Conservation (phyloP, 2,329 filamentous ascomycete genomes). For the Talaromyces islandicus region DNA sequence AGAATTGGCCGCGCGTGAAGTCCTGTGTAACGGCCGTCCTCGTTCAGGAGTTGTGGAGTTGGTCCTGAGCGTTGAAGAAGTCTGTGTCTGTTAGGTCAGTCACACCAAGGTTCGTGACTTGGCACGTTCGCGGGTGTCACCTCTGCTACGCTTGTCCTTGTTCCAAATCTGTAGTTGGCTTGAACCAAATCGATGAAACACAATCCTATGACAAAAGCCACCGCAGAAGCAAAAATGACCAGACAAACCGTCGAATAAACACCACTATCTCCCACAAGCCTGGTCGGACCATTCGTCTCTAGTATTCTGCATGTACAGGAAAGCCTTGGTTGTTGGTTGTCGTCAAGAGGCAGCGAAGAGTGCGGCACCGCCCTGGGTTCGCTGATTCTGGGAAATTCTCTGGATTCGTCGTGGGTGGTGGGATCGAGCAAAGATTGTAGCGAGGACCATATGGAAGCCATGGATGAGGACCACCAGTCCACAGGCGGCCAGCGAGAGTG, state of each 20-base stretch:
- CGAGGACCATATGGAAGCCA: neutral
- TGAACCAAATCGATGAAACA: neutral
- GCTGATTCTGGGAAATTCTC: neutral
- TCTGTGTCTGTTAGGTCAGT: neutral
- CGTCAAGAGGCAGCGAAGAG: neutral
- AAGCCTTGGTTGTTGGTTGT: neutral
- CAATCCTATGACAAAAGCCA: neutral
- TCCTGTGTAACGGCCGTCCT: neutral
- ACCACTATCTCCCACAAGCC: neutral
- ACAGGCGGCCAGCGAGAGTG: neutral
- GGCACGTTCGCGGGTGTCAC: neutral
- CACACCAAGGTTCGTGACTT: neutral
- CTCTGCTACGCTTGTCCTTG: neutral
- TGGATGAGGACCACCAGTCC: neutral
- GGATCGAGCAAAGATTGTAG: neutral
- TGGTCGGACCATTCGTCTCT: neutral
- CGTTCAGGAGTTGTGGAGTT: neutral
- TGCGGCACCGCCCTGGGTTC: neutral
- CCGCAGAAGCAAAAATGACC: neutral
- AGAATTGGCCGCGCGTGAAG: neutral
- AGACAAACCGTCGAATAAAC: neutral
- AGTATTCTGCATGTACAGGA: neutral
- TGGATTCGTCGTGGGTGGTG: neutral
- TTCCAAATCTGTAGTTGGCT: neutral
- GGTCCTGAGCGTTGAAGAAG: neutral